Percentiles rank a stretch among this genome's conserved stretches.
These are phyloP conservation scores for Jatropha multifida DNA, from an alignment of 441 rosid genomes.

Conservation along the genomic window DNA sequence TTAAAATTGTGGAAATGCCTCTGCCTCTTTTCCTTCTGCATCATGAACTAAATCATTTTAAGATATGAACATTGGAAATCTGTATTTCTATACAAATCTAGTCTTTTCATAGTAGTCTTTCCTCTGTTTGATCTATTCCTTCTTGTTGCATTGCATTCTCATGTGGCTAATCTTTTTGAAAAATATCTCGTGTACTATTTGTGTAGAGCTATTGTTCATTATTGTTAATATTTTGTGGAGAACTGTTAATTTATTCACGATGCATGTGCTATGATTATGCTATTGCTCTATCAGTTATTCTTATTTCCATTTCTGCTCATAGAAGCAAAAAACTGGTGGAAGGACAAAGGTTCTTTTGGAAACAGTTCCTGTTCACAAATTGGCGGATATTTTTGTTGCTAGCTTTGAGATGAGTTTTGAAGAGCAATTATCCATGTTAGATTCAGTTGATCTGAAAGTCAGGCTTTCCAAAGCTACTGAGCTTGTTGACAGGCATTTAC, in stretches of 20 bases:
- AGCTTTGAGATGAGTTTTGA: constrained; percentile 99
- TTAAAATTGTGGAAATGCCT: constrained; percentile 2
- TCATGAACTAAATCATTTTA: neutral
- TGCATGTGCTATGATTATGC: neutral
- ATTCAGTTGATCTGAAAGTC: constrained; percentile 89
- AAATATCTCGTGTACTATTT: no score
- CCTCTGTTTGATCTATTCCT: neutral
- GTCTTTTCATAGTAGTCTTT: neutral
- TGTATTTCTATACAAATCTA: no score
- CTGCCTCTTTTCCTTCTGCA: neutral
- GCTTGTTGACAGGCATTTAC: constrained; percentile 96
- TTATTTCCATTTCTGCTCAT: constrained; percentile 24
- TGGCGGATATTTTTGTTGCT: constrained; percentile 99
- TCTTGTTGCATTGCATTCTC: neutral
- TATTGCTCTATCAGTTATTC: constrained; percentile 15
- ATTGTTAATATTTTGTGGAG: no score
- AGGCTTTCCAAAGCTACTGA: constrained; percentile 95
- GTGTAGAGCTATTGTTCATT: no score
- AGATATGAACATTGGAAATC: neutral
- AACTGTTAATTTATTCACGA: no score
- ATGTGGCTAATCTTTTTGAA: neutral
- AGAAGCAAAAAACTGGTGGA: constrained; percentile 97
- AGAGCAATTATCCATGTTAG: constrained; percentile 93
- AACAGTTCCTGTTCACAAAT: constrained; percentile 92
- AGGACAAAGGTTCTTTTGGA: constrained; percentile 95